These are phyloP conservation scores for Blumeria hordei DNA, from an alignment of 2,329 filamentous ascomycete genomes.

Conservation along the genomic window DNA sequence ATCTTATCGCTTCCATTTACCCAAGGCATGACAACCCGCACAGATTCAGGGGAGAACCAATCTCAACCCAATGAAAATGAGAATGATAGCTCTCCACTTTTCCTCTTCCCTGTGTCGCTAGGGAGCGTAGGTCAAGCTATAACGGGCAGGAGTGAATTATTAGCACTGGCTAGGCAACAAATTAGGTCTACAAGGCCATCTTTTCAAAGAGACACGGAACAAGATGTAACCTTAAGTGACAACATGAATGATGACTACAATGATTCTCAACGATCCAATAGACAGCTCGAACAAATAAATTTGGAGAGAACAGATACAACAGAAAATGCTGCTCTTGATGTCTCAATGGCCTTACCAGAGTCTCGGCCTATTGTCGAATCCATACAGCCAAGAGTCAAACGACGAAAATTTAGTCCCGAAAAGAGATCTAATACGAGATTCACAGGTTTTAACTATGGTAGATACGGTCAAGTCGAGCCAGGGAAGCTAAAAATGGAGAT, in stretches of 20 bases:
- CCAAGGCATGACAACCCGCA: slow-evolving; percentile 10
- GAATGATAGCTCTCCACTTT: slow-evolving; percentile 8
- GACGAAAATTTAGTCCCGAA: slow-evolving; percentile 46
- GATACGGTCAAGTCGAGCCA: slow-evolving; percentile 66
- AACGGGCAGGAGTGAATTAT: not conserved
- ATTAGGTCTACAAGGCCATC: slow-evolving; percentile 6
- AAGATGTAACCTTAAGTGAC: slow-evolving; percentile 4
- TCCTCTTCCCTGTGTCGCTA: slow-evolving; percentile 3
- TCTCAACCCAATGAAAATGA: slow-evolving; percentile 5
- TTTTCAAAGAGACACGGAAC: not conserved
- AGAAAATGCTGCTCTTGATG: slow-evolving; percentile 9
- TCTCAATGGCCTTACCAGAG: slow-evolving; percentile 7
- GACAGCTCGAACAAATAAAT: slow-evolving; percentile 11
- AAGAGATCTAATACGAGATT: slow-evolving; percentile 20
- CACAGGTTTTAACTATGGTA: slow-evolving; percentile 52
- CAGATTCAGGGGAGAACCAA: slow-evolving; percentile 6
- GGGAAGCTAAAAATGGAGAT: slow-evolving; percentile 70
- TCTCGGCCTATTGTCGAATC: slow-evolving; percentile 12
- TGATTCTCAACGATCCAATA: slow-evolving; percentile 8
- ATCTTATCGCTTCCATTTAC: not conserved
- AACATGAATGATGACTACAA: slow-evolving; percentile 5
- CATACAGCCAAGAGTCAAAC: slow-evolving; percentile 33
- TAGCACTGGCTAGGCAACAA: not conserved
- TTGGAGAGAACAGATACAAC: slow-evolving; percentile 10
- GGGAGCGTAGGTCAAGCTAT: not conserved